Conservation (phyloP, 1,139 yeast species). For the Blastobotrys serpentis region DNA sequence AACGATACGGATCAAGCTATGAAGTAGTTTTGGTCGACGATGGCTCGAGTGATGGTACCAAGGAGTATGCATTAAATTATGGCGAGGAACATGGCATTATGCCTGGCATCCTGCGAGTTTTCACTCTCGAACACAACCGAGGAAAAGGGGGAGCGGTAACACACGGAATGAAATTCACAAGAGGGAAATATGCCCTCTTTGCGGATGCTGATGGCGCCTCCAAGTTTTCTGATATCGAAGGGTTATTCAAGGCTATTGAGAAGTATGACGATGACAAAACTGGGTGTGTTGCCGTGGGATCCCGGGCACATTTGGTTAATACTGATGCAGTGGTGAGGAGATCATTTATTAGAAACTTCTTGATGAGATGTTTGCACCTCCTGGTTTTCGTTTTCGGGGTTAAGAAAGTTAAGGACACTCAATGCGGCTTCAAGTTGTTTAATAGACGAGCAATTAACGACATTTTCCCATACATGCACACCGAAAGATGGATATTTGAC, state of each 20-base stretch:
- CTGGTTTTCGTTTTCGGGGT: constrained; percentile 88
- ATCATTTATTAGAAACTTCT: constrained; percentile 78
- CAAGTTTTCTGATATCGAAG: constrained; percentile 64
- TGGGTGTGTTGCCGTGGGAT: constrained; percentile 74
- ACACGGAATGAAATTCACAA: constrained; percentile 77
- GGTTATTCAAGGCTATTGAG: constrained; percentile 49
- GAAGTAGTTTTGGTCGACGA: constrained; percentile 90
- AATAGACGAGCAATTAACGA: constrained; percentile 60
- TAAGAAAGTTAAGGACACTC: constrained; percentile 83
- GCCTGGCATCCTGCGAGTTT: constrained; percentile 67
- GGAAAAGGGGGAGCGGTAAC: constrained; percentile 99
- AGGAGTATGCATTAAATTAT: constrained; percentile 64
- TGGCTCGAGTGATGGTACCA: constrained; percentile 83
- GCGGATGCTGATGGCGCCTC: constrained; percentile 99
- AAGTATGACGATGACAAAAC: constrained; percentile 33
- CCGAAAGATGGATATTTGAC: constrained; percentile 98
- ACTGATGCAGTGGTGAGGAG: constrained; percentile 96
- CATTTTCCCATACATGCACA: constrained; percentile 90
- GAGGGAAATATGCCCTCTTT: constrained; percentile 75
- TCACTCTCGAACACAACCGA: constrained; percentile 67
- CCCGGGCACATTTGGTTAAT: constrained; percentile 94
- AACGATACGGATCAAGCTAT: constrained; percentile 43
- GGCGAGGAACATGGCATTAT: constrained; percentile 49
- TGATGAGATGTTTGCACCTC: constrained; percentile 91
- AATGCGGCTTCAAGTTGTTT: constrained; percentile 94